Evolutionary conservation across 2,329 filamentous ascomycete species (phyloP).

Genomic region (Venturia effusa): DNA sequence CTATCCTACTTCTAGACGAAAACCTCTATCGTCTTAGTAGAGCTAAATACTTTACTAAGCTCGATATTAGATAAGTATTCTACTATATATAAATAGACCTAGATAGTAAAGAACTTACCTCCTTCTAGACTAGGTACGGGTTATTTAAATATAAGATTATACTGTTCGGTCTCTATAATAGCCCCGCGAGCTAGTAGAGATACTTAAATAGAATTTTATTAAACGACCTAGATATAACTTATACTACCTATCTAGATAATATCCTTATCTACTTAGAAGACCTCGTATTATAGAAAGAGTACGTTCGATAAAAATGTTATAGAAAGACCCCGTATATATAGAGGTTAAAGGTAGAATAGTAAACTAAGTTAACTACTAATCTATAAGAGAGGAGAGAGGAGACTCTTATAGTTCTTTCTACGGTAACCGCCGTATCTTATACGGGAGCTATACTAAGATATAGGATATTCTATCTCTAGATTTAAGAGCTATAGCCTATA

Average conservation of each 20-base stretch:
- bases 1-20: slow-evolving; percentile 23
- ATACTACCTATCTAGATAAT: slow-evolving; percentile 16
- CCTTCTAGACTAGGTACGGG: neutral
- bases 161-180: no score
- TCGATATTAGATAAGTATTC: slow-evolving; percentile 23
- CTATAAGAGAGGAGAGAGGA: no score
- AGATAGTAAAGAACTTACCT: neutral
- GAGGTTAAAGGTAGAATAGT: no score
- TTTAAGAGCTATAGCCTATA: no score
- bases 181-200: neutral
- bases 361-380: no score
- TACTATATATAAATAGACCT: slow-evolving; percentile 14
- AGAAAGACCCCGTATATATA: no score
- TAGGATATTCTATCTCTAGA: no score
- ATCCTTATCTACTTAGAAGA: slow-evolving; percentile 17
- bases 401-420: no score
- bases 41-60: slow-evolving; percentile 21
- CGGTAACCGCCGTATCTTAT: no score
- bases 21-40: slow-evolving; percentile 17
- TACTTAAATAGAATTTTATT: slow-evolving; percentile 13
- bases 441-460: no score
- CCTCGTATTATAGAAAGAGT: neutral
- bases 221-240: slow-evolving; percentile 16
- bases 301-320: no score
- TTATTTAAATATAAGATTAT: neutral